Evolutionary conservation across 345 rosid species (phyloP), one percentile per base, ranked within the genome.

Genomic region (Populus tremula): DNA sequence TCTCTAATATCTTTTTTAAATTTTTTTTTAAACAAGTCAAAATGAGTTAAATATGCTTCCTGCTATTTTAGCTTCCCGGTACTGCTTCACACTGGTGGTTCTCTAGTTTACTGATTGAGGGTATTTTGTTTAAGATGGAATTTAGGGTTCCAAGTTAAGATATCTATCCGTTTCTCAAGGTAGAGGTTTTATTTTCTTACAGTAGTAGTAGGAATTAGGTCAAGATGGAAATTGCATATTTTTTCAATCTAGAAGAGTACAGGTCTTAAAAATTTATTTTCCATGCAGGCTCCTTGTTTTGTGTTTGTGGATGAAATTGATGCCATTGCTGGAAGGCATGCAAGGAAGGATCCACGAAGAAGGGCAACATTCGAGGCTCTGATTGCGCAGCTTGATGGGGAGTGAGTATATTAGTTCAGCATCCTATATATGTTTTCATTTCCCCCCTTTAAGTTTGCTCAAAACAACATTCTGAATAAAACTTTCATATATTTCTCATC

Each of bases 221-320:
- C 11, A 45, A 45, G 50, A 13, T 45, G 50, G 50, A 13, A 45
- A 45, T 45, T 45, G 50, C 10, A 12, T 11, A 45, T 45, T 41
- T 41, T 38, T 41, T 41, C 50, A 11, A 13, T 45, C 21, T 31
- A 27, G 31, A 63, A 59, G 68, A 29, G 25, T 59, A 64, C 18
- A 59, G 75, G 49, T 36, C 73, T 50, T 45, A 45, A 27, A 66
- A 61, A 6, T 43, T 33, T 64, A 64, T 68, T 31, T 27, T 23
- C 18, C 53, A 5, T 80, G 81, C 85, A 95, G 99, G 99, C 99
- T 76, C 99, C 99, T 78, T 88, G 90, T 36, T 95, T 95, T 89
- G 91, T 95, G 78, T 95, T 93, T 89, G 92, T 95, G 82, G 99
- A 95, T 84, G 99, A 95, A 87, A 88, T 95, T 70, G 99, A 95